Base-by-base conservation (phyloP, 2,329 filamentous ascomycete genomes). In the Fusarium penzigii region DNA sequence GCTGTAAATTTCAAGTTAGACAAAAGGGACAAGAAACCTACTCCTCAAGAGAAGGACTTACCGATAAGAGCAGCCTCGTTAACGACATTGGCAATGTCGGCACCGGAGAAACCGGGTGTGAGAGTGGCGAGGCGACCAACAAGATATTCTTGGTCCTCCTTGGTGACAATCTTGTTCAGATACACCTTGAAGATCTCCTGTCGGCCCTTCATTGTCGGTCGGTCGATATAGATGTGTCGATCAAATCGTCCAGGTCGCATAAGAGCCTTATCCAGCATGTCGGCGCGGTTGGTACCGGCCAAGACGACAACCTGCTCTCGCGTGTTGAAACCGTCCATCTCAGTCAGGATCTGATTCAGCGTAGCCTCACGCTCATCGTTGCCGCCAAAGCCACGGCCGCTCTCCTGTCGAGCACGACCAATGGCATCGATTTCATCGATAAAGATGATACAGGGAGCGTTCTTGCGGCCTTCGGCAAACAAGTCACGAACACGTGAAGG, bases 291-390 rank as follows among this genome's bases (percentile, higher is more conserved):
- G 50, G 94, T 99, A 76, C 94, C 94, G 44, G 94, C 94, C 56
- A 99, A 82, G 32, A 99, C 94, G 48, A 99, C 93, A 40, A 99
- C 90, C 75, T 97, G 93, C 67, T 97, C 93, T 2, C 88, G 85
- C 8, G 93, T 97, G 74, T 97, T 97, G 85, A 97, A 97, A 52
- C 93, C 94, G 70, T 99, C 94, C 94, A 99, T 99, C 72, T 99
- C 94, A 1, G 94, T 99, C 48, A 99, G 79, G 56, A 99, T 97
- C 75, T 99, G 94, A 74, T 99, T 99, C 29, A 99, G 85, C 0
- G 94, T 99, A 44, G 90, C 90, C 75, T 99, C 94, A 56, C 94
- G 88, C 76, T 99, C 94, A 68, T 99, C 94, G 68, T 97, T 97
- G 56, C 94, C 94, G 58, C 93, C 92, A 39, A 89, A 88, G 52